A percentile compares a stretch with the other conserved stretches of the same genome.
Evolutionary conservation across 495 filamentous ascomycete species (phyloP).

Genomic region (Saxophila tyrrhenica): DNA sequence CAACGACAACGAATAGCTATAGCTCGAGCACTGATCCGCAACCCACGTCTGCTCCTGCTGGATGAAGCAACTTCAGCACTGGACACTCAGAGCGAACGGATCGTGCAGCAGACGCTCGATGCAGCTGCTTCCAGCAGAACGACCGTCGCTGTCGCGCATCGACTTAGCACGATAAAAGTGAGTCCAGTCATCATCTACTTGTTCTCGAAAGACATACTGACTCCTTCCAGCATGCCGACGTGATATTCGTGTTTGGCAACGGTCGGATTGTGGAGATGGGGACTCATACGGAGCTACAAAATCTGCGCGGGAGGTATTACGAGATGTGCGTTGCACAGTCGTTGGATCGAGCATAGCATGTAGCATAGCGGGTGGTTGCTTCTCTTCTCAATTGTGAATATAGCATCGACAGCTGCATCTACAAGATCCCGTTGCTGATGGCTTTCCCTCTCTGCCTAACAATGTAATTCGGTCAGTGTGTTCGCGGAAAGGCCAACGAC

Average conservation of each 20-base stretch:
- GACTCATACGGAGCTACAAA: conserved; percentile 37
- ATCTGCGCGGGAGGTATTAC: conserved; percentile 38
- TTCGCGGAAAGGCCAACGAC: too few species aligned
- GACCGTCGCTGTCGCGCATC: conserved; percentile 14
- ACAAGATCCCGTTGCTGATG: too few species aligned
- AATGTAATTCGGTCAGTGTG: too few species aligned
- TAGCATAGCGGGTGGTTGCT: background rate
- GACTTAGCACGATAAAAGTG: conserved; percentile 9
- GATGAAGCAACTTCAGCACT: conserved; percentile 14
- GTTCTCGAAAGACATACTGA: background rate
- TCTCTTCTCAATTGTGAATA: background rate
- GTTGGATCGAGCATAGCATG: conserved; percentile 5
- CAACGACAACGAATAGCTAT: conserved; percentile 15
- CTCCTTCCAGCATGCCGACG: conserved; percentile 35
- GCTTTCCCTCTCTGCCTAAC: too few species aligned
- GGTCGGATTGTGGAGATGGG: conserved; percentile 41
- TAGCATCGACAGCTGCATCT: too few species aligned
- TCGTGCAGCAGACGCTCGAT: conserved; percentile 13
- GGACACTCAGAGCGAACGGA: conserved; percentile 7
- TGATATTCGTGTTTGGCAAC: conserved; percentile 36
- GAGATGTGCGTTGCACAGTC: conserved; percentile 31
- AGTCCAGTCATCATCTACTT: too few species aligned
- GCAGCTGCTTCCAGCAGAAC: conserved; percentile 2
- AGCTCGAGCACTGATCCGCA: conserved; percentile 8
- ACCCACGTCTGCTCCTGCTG: conserved; percentile 7